These are phyloP conservation scores for Colletotrichum caudatum DNA, from an alignment of 2,329 filamentous ascomycete genomes.

Conservation along the genomic window DNA sequence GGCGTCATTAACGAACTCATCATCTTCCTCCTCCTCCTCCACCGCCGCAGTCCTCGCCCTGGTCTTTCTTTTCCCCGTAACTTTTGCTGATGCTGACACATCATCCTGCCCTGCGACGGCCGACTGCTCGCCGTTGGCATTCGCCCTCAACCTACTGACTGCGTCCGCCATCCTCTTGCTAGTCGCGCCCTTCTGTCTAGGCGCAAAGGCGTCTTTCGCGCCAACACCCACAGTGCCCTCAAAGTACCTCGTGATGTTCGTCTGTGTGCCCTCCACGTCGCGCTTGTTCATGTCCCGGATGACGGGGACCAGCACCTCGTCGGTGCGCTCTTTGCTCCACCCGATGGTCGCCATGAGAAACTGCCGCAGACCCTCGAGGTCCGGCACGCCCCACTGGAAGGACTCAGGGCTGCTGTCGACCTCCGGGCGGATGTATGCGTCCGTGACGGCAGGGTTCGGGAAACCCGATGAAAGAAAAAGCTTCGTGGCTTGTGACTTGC, in stretches of 20 bases:
- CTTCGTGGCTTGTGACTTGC: conserved; percentile 81
- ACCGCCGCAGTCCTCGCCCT: conserved; percentile 10
- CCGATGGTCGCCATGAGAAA: conserved; percentile 95
- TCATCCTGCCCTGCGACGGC: not conserved
- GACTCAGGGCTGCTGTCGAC: conserved; percentile 82
- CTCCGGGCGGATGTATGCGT: conserved; percentile 87
- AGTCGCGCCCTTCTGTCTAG: conserved; percentile 72
- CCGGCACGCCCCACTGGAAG: conserved; percentile 97
- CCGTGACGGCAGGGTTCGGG: conserved; percentile 80
- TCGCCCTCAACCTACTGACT: conserved; percentile 73
- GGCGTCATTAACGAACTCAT: conserved; percentile 18
- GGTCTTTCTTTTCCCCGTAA: conserved; percentile 37
- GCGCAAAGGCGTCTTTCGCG: conserved; percentile 75
- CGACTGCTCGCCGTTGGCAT: conserved; percentile 53
- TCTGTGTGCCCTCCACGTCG: conserved; percentile 90
- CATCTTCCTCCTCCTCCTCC: conserved; percentile 29
- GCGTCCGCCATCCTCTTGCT: conserved; percentile 84
- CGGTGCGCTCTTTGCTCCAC: conserved; percentile 91
- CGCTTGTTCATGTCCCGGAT: conserved; percentile 95
- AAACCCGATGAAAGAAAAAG: conserved; percentile 87
- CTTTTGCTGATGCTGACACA: conserved; percentile 4
- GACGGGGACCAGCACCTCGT: conserved; percentile 95
- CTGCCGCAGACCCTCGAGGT: conserved; percentile 83
- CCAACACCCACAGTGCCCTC: conserved; percentile 79
- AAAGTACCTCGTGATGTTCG: conserved; percentile 96